A percentile compares a stretch with the other conserved stretches of the same genome.
These are phyloP conservation scores for Oryza punctata DNA, from an alignment of 176 grass and related monocot genomes.

Conservation along the genomic window DNA sequence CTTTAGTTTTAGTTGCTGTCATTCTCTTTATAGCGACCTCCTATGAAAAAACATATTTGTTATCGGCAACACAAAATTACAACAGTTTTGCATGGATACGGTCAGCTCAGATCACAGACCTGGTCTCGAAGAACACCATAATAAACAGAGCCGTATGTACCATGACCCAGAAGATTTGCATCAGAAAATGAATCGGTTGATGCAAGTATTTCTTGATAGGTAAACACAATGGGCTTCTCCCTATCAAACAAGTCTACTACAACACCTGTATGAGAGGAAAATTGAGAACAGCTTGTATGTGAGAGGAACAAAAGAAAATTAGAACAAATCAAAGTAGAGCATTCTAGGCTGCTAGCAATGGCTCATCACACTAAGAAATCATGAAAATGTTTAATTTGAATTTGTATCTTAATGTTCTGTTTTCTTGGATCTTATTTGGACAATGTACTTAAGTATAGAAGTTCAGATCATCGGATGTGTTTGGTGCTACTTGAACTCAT, in stretches of 20 bases:
- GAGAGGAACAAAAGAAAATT: conserved; percentile 15
- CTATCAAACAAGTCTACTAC: conserved; percentile 80
- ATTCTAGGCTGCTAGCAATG: conserved; percentile 6
- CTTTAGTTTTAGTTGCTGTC: conserved; percentile 96
- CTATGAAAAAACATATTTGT: conserved; percentile 45
- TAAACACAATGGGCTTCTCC: conserved; percentile 84
- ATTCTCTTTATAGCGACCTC: conserved; percentile 99
- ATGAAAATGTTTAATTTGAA: background rate
- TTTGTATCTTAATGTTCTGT: conserved; percentile 1
- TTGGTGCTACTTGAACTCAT: conserved; percentile 19
- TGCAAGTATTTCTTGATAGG: conserved; percentile 77
- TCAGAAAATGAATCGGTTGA: conserved; percentile 90
- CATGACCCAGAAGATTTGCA: conserved; percentile 94
- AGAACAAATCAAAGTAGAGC: conserved; percentile 13
- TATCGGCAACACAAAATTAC: conserved; percentile 3
- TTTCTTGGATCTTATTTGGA: conserved; percentile 1
- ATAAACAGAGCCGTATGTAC: conserved; percentile 97
- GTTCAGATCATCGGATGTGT: background rate
- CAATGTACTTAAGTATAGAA: background rate
- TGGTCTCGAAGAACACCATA: conserved; percentile 94
- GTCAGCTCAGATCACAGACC: conserved; percentile 41
- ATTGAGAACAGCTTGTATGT: conserved; percentile 15
- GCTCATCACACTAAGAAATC: background rate
- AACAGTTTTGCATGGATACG: conserved; percentile 31
- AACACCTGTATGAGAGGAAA: conserved; percentile 51